phyloP scores from a whole-genome alignment of 2,329 filamentous ascomycete species.

The Clarireedia monteithiana region DNA sequence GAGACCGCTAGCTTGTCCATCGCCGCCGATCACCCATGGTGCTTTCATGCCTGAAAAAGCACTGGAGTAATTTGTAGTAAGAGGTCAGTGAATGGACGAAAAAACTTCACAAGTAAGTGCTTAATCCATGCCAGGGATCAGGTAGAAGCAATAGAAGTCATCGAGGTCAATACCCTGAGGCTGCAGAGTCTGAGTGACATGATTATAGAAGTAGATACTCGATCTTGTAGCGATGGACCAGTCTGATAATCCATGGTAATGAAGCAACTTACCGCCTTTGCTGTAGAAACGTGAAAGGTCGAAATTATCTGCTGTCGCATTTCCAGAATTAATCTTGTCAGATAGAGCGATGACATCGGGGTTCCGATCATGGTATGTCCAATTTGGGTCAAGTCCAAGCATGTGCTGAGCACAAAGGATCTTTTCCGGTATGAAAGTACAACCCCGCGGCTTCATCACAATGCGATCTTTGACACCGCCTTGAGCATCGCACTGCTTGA shows the following conservation, averaged over 20 bases:
- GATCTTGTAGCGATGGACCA: slow-evolving; percentile 45
- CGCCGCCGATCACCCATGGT: slow-evolving; percentile 35
- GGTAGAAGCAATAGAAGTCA: slow-evolving; percentile 12
- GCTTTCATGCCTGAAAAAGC: slow-evolving; percentile 18
- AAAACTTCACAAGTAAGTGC: not conserved
- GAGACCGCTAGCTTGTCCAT: slow-evolving; percentile 21
- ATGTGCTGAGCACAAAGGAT: not conserved
- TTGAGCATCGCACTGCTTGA: slow-evolving; percentile 42
- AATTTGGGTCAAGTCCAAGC: not conserved
- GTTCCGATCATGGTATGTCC: not conserved
- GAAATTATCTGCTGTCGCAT: slow-evolving; percentile 39
- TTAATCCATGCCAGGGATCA: slow-evolving; percentile 5
- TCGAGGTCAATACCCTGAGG: slow-evolving; percentile 13
- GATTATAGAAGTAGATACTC: slow-evolving; percentile 44
- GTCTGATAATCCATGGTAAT: slow-evolving; percentile 21
- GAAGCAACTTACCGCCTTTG: slow-evolving; percentile 20
- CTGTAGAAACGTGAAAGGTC: slow-evolving; percentile 39
- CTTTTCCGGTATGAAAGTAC: slow-evolving; percentile 7
- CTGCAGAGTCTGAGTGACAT: slow-evolving; percentile 36
- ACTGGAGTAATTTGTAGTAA: not conserved
- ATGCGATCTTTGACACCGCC: slow-evolving; percentile 41
- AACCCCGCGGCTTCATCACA: slow-evolving; percentile 32
- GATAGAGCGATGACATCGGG: not conserved
- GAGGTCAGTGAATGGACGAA: not conserved
- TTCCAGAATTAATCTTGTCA: slow-evolving; percentile 33